phyloP scores from a whole-genome alignment of 148 eudicot species.

The Silene latifolia region DNA sequence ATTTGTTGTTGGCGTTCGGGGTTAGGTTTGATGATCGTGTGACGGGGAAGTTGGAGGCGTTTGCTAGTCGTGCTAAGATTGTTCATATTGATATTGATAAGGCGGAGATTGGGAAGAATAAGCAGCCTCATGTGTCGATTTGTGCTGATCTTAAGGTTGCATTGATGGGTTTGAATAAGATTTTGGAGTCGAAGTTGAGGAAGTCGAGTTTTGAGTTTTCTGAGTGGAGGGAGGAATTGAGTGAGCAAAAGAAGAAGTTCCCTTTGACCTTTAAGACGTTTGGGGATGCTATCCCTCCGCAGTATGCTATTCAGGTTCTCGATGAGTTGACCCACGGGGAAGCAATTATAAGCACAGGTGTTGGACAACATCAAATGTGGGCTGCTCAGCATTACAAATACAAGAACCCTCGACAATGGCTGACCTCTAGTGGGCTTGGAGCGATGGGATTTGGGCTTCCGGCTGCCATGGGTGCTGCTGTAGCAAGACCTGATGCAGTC shows the following conservation, averaged over 20 bases:
- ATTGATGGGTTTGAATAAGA: conserved; percentile 53
- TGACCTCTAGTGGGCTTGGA: conserved; percentile 79
- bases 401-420: conserved; percentile 71
- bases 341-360: conserved; percentile 74
- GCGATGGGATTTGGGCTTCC: conserved; percentile 95
- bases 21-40: conserved; percentile 90
- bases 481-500: conserved; percentile 62
- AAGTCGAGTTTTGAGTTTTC: conserved; percentile 50
- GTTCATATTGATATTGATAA: conserved; percentile 91
- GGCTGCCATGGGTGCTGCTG: conserved; percentile 88
- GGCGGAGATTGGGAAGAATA: conserved; percentile 95
- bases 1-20: conserved; percentile 86
- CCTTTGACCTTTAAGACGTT: conserved; percentile 71
- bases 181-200: conserved; percentile 29
- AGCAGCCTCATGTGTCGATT: conserved; percentile 79
- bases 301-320: conserved; percentile 69
- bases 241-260: conserved; percentile 48
- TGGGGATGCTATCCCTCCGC: conserved; percentile 88
- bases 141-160: conserved; percentile 70
- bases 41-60: conserved; percentile 84
- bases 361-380: conserved; percentile 96
- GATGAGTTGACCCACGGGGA: conserved; percentile 71
- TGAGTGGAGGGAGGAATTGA: conserved; percentile 57
- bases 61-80: conserved; percentile 86
- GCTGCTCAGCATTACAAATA: conserved; percentile 79